Evolutionary conservation across 2,329 filamentous ascomycete species (phyloP), one percentile per base, ranked within the genome.

Genomic region (Coleophoma eucalyptorum): DNA sequence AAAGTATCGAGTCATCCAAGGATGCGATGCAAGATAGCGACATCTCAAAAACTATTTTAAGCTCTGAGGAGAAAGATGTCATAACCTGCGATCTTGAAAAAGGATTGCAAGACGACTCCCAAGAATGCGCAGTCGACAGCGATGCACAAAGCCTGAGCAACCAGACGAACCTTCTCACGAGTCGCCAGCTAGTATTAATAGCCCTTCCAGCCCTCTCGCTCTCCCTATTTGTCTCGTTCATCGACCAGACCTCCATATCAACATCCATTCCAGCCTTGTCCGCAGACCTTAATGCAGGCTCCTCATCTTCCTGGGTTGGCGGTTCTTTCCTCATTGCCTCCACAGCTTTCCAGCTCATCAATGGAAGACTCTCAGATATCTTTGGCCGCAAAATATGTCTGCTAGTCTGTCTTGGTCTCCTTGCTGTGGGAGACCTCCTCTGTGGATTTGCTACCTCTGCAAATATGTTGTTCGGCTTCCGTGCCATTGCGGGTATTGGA

Each of bases 171-270:
- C 68, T 81, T 11, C 67, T 83, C 2, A 76, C 77, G 0, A 15
- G 6, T n/a, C 69, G 68, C 18, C 68, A 64, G 7, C 67, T 78
- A 52, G 63, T 77, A 6, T 43, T 77, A 4, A 57, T 69, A 50
- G 76, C 80, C 42, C 79, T 82, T 49, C 60, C 66, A 2, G 71
- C 72, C 2, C 65, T 83, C 12, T 70, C 78, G 1, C 60, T 76
- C 5, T 74, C 75, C 0, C 62, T 82, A 3, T 62, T 81, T 16
- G 74, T 82, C 43, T 72, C 71, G 13, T 79, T 77, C 53, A 74
- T 80, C 48, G 79, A 84, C 59, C 78, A 82, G 55, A 81, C 80
- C 63, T 74, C 76, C 35, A 77, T 83, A 49, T 74, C 63, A 1
- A 68, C 66, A 0, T 62, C 67, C 0, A 56, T 67, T 0, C 69